Conservation (phyloP, 495 filamentous ascomycete species). For the Hypoxylon fuscum region DNA sequence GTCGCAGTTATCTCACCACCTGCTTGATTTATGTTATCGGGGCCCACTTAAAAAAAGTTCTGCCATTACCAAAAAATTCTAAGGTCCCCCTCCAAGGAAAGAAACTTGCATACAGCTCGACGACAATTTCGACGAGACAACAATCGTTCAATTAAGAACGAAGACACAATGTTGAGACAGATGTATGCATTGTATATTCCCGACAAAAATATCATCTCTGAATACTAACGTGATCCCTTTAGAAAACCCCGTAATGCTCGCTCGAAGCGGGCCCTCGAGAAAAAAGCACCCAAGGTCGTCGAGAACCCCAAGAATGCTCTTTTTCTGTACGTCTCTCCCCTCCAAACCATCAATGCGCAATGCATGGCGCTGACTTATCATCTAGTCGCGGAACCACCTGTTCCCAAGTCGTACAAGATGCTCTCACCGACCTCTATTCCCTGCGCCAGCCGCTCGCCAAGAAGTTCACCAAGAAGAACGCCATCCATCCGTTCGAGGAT, state of each 20-base stretch:
- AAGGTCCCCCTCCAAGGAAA: constrained; percentile 26
- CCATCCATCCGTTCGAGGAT: constrained; percentile 93
- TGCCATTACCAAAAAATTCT: constrained; percentile 39
- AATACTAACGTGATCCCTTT: constrained; percentile 13
- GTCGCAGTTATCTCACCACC: too few species aligned
- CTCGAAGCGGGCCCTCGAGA: constrained; percentile 91
- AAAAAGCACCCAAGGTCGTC: constrained; percentile 83
- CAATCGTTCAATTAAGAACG: constrained; percentile 6
- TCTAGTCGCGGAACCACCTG: constrained; percentile 74
- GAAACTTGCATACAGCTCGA: background rate
- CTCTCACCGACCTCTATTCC: constrained; percentile 81
- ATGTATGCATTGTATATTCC: constrained; percentile 12
- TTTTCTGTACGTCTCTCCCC: constrained; percentile 62
- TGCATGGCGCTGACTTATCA: background rate
- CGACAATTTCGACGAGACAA: constrained; percentile 4
- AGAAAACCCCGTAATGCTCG: constrained; percentile 94
- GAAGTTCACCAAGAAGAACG: constrained; percentile 95
- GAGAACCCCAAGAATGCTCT: constrained; percentile 90
- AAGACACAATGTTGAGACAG: constrained; percentile 31
- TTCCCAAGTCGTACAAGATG: constrained; percentile 78
- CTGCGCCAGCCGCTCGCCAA: constrained; percentile 80
- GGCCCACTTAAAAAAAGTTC: constrained; percentile 28
- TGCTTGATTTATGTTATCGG: background rate
- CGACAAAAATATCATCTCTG: background rate
- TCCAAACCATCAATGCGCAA: background rate